Base-by-base conservation (phyloP, 73 alveolate genomes). In the Paraurostyla sp. region DNA sequence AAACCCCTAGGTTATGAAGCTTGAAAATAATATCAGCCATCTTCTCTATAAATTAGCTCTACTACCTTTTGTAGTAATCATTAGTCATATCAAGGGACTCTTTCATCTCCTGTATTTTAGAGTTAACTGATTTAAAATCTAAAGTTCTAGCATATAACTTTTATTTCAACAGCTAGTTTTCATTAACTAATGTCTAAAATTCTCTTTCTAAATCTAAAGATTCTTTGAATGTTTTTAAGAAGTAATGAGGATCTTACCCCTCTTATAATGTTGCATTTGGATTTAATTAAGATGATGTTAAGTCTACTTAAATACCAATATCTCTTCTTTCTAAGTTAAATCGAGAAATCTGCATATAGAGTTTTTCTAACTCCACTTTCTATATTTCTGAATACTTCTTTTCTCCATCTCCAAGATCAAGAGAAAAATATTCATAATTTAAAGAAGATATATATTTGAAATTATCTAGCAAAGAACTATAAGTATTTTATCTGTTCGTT, bases 171-270 rank as follows among this genome's bases (percentile, higher is more conserved):
- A 60, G 50, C 32, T 60, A 30, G 25, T 60, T 60, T 33, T 60
- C 78, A 33, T 60, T 60, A 6, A 9, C 15, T 30, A 60, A 33
- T 18, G 51, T 60, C 50, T 60, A 30, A 27, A 60, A 60, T 27
- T 60, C 78, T 60, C 78, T 25, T 60, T 60, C 78, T 4, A 60
- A 6, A 23, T 60, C 78, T 60, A 60, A 60, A 18, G 78, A 29
- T 33, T 60, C 78, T 32, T 60, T 60, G 25, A 60, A 60, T 3
- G 78, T 60, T 32, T 25, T 60, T 29, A 60, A 9, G 22, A 60
- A 30, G n/a, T n/a, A n/a, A 60, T 60, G 32, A 30, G 78, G 78
- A 33, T 60, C 78, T 30, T 60, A 27, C 22, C n/a, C n/a, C n/a
- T 60, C 78, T 27, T 60, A 60, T 27, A 60, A 29, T 9, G 78